phyloP scores from a whole-genome alignment of 2,329 filamentous ascomycete species.

The Erysiphe neolycopersici region DNA sequence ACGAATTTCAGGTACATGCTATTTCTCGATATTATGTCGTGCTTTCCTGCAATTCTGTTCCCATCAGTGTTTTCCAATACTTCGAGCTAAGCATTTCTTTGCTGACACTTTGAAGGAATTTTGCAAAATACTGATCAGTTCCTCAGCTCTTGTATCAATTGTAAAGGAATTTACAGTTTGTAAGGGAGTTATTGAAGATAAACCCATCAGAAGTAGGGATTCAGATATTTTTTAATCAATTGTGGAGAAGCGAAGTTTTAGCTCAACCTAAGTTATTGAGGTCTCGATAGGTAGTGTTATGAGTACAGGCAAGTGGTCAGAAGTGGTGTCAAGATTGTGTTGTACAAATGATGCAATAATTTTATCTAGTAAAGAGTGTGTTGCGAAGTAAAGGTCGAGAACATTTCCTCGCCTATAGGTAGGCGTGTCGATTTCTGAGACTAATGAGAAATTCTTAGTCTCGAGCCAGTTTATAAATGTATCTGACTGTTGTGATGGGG shows the following conservation, averaged over 20 bases:
- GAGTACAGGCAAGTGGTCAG: not conserved
- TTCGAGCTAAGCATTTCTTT: not conserved
- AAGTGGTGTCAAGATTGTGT: not conserved
- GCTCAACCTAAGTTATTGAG: too few relatives aligned
- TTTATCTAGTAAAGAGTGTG: not conserved
- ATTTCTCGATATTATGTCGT: not conserved
- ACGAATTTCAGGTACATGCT: not conserved
- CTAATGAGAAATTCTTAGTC: too few relatives aligned
- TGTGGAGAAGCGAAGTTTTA: too few relatives aligned
- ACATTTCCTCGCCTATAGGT: too few relatives aligned
- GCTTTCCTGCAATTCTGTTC: not conserved
- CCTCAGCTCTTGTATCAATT: not conserved
- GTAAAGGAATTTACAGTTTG: not conserved
- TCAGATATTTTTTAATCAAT: too few relatives aligned
- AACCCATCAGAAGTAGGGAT: too few relatives aligned
- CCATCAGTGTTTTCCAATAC: not conserved
- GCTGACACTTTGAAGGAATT: not conserved
- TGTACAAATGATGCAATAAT: not conserved
- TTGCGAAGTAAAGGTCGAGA: too few relatives aligned
- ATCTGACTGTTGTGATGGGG: too few relatives aligned
- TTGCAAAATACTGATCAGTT: not conserved
- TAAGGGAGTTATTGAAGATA: too few relatives aligned
- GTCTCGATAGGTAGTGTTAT: not conserved
- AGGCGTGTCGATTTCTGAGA: too few relatives aligned
- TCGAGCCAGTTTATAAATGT: too few relatives aligned